A percentile compares a stretch with the other conserved stretches of the same genome.
phyloP scores from a whole-genome alignment of 345 rosid genomes.

The Citrus mangshanensis region DNA sequence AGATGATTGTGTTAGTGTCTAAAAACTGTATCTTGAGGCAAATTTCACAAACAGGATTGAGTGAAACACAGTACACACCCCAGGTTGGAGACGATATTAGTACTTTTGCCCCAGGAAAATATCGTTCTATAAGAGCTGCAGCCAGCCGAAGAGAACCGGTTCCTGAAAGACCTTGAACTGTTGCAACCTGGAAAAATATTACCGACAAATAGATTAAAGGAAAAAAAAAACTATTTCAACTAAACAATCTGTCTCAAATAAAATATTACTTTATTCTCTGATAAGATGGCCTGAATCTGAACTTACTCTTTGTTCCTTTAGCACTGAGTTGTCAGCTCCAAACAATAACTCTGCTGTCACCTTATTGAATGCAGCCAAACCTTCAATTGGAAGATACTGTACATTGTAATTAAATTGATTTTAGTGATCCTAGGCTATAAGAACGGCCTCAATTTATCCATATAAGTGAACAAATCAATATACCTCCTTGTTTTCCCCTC shows the following conservation, averaged over 20 bases:
- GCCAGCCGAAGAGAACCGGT: conserved; percentile 94
- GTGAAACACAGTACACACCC: conserved; percentile 49
- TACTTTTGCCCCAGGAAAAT: conserved; percentile 89
- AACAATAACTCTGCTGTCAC: conserved; percentile 86
- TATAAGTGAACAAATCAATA: conserved; percentile 12
- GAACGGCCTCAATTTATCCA: background rate
- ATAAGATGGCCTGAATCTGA: background rate
- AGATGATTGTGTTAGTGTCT: conserved; percentile 11
- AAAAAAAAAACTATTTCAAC: background rate
- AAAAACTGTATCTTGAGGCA: background rate
- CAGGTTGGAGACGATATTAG: conserved; percentile 90
- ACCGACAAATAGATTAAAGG: background rate
- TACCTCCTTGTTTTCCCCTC: conserved; percentile 97
- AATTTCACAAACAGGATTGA: conserved; percentile 3
- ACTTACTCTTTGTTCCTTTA: conserved; percentile 72
- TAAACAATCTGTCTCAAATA: background rate
- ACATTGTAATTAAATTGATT: conserved; percentile 14
- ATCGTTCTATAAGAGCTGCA: conserved; percentile 89
- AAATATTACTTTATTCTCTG: background rate
- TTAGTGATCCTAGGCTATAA: background rate
- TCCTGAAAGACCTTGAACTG: conserved; percentile 97
- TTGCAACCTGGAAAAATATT: conserved; percentile 66
- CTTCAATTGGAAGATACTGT: conserved; percentile 98
- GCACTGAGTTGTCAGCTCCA: conserved; percentile 75
- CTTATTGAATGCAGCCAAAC: conserved; percentile 90